A percentile compares a stretch with the other conserved stretches of the same genome.
Evolutionary conservation across 495 filamentous ascomycete species (phyloP).

Genomic region (Neurospora sp.): DNA sequence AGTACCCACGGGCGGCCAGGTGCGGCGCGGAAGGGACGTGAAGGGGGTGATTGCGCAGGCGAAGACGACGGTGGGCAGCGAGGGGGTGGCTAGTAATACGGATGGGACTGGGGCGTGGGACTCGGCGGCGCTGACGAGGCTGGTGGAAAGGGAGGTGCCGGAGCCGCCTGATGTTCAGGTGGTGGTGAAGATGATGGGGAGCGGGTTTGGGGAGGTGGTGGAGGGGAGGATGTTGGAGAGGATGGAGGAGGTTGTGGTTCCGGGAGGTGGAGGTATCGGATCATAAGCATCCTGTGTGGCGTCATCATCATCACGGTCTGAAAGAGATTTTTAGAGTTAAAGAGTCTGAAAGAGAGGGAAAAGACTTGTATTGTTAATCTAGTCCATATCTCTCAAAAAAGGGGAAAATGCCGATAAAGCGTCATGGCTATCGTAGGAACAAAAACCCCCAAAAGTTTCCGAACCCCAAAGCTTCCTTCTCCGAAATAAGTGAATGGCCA

Average conservation of each 20-base stretch:
- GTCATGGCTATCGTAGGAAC: neutral
- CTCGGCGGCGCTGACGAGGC: conserved; percentile 2
- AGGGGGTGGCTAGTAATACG: conserved; percentile 18
- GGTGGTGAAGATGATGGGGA: conserved; percentile 28
- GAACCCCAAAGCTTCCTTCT: neutral
- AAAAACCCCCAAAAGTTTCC: neutral
- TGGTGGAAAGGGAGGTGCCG: conserved; percentile 12
- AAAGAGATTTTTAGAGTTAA: neutral
- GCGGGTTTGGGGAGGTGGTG: conserved; percentile 24
- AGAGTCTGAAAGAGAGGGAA: conserved; percentile 3
- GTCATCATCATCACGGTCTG: neutral
- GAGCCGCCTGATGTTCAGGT: conserved; percentile 25
- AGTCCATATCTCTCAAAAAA: neutral
- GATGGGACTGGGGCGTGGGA: conserved; percentile 9
- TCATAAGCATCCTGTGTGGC: neutral
- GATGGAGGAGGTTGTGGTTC: neutral
- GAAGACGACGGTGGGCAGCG: conserved; percentile 29
- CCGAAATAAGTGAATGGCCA: neutral
- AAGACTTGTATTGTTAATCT: neutral
- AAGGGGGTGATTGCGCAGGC: conserved; percentile 38
- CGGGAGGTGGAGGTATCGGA: neutral
- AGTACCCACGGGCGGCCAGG: conserved; percentile 22
- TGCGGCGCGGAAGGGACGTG: conserved; percentile 42
- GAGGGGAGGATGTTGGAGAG: conserved; percentile 1
- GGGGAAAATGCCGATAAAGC: neutral